Evolutionary conservation across 768 basidiomycete species (phyloP).

Genomic region (Ramaria rubella): DNA sequence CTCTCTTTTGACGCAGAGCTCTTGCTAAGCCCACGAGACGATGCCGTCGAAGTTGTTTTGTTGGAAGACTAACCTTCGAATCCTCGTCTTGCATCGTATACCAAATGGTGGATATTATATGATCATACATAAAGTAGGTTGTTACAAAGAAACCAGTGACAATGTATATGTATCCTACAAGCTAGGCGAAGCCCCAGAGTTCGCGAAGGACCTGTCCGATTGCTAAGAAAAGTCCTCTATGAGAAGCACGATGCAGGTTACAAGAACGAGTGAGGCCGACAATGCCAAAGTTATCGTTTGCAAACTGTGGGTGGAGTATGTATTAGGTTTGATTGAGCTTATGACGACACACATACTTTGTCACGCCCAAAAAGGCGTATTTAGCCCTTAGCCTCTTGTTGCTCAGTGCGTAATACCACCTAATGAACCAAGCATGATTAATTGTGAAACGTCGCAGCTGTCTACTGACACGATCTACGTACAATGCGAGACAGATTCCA

Average conservation of each 20-base stretch:
- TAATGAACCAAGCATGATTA: background rate
- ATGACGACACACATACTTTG: background rate
- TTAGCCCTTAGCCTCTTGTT: background rate
- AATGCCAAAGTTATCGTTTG: slow-evolving; percentile 6
- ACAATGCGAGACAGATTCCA: slow-evolving; percentile 9
- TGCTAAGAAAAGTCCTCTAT: background rate
- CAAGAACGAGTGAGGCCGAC: background rate
- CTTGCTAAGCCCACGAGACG: background rate
- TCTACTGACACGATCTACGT: background rate
- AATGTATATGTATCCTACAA: background rate
- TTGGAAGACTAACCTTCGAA: background rate
- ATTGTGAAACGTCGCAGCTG: background rate
- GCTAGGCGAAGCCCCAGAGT: background rate
- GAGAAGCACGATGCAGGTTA: slow-evolving; percentile 8
- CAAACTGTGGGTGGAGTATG: background rate
- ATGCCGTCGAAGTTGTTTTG: background rate
- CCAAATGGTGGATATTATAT: too few relatives aligned
- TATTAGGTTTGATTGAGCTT: background rate
- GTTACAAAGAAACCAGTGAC: background rate
- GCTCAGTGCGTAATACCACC: slow-evolving; percentile 5
- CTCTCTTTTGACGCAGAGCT: background rate
- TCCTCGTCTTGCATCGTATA: too few relatives aligned
- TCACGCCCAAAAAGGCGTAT: slow-evolving; percentile 1
- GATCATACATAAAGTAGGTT: background rate
- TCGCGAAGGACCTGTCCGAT: background rate